Evolutionary conservation across 192 early-diverging fungal species (phyloP).

Genomic region (Jimgerdemannia lactiflua): DNA sequence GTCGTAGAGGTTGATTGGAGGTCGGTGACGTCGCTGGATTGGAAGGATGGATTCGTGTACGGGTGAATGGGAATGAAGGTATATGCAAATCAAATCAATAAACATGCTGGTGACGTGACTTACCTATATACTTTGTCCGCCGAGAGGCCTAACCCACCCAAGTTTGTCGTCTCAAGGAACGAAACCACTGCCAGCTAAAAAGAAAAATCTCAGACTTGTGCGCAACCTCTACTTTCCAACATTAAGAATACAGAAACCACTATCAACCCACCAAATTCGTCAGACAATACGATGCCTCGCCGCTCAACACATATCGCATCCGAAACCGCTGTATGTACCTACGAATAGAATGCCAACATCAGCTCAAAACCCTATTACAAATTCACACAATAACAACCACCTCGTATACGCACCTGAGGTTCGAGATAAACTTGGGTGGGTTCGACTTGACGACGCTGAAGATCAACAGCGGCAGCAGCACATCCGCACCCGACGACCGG

Average conservation of each 20-base stretch:
- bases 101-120: too few relatives aligned
- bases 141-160: conserved; percentile 40
- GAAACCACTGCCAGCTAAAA: conserved; percentile 42
- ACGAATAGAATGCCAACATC: background rate
- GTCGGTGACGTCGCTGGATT: conserved; percentile 15
- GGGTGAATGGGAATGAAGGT: background rate
- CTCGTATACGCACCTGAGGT: conserved; percentile 41
- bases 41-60: background rate
- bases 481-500: conserved; percentile 47
- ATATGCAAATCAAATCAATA: background rate
- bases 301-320: conserved; percentile 27
- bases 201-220: too few relatives aligned
- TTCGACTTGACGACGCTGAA: conserved; percentile 65
- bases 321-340: conserved; percentile 43
- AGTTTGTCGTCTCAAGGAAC: conserved; percentile 44
- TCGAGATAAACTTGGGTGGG: conserved; percentile 67
- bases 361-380: background rate
- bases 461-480: conserved; percentile 66
- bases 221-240: too few relatives aligned
- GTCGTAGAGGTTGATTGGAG: conserved; percentile 2
- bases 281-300: conserved; percentile 45
- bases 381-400: background rate
- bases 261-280: conserved; percentile 43
- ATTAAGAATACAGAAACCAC: background rate
- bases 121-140: conserved; percentile 44